Conservation (phyloP, 2,329 filamentous ascomycete genomes). For the Nigrograna mackinnonii region DNA sequence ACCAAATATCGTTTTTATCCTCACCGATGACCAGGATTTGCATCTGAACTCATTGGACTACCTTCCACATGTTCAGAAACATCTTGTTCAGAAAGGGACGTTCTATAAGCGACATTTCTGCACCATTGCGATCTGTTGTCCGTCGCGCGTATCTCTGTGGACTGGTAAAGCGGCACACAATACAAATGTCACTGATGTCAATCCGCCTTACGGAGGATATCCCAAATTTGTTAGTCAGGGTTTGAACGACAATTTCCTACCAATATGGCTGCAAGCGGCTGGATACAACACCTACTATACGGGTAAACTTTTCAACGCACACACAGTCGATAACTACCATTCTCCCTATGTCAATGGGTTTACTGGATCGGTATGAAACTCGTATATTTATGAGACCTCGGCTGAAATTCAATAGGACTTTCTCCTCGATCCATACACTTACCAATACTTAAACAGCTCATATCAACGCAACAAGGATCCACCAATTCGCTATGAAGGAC, state of each 20-base stretch:
- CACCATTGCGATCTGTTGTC: conserved; percentile 69
- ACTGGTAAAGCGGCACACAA: conserved; percentile 71
- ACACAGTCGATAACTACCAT: conserved; percentile 64
- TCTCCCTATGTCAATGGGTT: conserved; percentile 60
- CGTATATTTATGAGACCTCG: not conserved
- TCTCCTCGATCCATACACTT: conserved; percentile 67
- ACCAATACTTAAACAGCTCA: conserved; percentile 67
- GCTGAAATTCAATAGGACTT: conserved; percentile 47
- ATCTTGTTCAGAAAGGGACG: conserved; percentile 62
- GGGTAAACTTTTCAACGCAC: conserved; percentile 70
- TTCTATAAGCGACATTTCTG: conserved; percentile 67
- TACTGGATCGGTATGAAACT: conserved; percentile 48
- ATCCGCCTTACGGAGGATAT: conserved; percentile 52
- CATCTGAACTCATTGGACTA: conserved; percentile 64
- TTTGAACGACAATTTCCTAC: conserved; percentile 68
- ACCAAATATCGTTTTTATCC: conserved; percentile 66
- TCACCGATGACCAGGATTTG: conserved; percentile 71
- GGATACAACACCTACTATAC: conserved; percentile 73
- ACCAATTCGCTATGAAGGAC: conserved; percentile 59
- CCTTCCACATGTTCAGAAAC: conserved; percentile 60
- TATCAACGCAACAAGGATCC: conserved; percentile 64
- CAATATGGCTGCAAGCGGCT: conserved; percentile 68
- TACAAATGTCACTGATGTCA: conserved; percentile 67
- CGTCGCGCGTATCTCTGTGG: conserved; percentile 66
- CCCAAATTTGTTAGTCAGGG: conserved; percentile 68